Conservation (phyloP, 176 grass and related monocot genomes). For the Calamus simplicifolius region DNA sequence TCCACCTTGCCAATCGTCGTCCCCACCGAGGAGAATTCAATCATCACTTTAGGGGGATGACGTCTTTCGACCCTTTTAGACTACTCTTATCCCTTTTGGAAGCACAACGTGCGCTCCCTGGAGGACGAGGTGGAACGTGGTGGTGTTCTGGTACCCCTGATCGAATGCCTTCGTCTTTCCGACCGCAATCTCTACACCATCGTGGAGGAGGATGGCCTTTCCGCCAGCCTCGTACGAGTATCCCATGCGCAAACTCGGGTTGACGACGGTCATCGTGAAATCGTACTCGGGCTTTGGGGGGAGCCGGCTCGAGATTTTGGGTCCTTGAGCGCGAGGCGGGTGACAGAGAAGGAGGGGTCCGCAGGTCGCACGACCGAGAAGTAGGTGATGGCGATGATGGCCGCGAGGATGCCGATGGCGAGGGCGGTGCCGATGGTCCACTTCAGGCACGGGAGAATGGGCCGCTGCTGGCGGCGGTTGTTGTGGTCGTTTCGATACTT, state of each 20-base stretch:
- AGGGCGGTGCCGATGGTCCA: constrained; percentile 23
- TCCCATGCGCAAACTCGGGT: constrained; percentile 51
- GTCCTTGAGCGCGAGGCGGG: constrained; percentile 28
- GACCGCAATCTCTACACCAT: constrained; percentile 8
- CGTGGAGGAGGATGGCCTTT: constrained; percentile 20
- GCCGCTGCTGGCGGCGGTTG: not conserved
- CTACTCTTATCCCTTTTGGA: constrained; percentile 33
- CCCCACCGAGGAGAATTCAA: constrained; percentile 26
- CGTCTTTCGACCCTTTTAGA: constrained; percentile 26
- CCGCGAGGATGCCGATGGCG: constrained; percentile 5
- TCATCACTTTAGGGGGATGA: constrained; percentile 22
- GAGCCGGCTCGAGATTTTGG: not conserved
- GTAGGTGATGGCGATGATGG: constrained; percentile 11
- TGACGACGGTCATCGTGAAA: constrained; percentile 39
- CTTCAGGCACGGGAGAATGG: constrained; percentile 15
- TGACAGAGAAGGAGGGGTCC: constrained; percentile 43
- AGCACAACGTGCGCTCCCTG: constrained; percentile 7
- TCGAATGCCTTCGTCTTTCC: constrained; percentile 30
- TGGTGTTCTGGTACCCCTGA: constrained; percentile 41
- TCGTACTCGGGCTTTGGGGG: constrained; percentile 30
- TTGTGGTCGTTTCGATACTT: constrained; percentile 31
- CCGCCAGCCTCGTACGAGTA: constrained; percentile 41
- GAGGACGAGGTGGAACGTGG: constrained; percentile 32
- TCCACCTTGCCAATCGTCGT: constrained; percentile 45
- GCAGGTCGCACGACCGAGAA: constrained; percentile 30